phyloP scores from a whole-genome alignment of 768 basidiomycete genomes.

The Pleurotus citrinopileatus region DNA sequence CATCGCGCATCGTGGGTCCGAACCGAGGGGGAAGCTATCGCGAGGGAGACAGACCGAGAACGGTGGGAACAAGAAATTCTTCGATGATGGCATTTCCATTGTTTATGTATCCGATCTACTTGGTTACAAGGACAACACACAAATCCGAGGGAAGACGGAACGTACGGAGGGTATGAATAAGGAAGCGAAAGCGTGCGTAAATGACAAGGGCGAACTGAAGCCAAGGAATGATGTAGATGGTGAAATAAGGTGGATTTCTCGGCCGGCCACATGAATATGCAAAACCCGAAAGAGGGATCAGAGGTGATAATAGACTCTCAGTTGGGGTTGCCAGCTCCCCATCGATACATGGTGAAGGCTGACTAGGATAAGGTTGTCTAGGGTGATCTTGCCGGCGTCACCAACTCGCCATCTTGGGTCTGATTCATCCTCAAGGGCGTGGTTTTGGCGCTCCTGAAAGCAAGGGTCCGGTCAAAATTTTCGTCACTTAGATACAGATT shows the following conservation, averaged over 20 bases:
- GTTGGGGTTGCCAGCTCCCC: conserved; percentile 80
- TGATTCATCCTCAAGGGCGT: conserved; percentile 61
- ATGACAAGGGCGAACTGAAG: no score
- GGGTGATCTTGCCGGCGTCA: conserved; percentile 40
- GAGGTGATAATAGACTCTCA: conserved; percentile 44
- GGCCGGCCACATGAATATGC: not conserved
- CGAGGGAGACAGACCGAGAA: no score
- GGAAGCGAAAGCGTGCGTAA: no score
- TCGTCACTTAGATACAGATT: not conserved
- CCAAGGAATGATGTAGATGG: no score
- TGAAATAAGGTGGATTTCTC: not conserved
- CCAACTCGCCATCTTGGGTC: conserved; percentile 67
- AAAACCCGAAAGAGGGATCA: not conserved
- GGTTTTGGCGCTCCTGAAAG: conserved; percentile 44
- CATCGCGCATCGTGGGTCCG: no score
- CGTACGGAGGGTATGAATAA: no score
- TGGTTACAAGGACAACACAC: no score
- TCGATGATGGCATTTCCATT: no score
- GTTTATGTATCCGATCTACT: no score
- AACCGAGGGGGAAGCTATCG: no score
- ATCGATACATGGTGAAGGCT: conserved; percentile 82
- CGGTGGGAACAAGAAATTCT: no score
- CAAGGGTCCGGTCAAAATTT: not conserved
- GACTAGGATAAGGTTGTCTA: conserved; percentile 70
- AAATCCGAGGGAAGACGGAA: no score